Evolutionary conservation across 1,284 basidiomycete genomes (phyloP), one percentile per base, ranked within the genome.

Genomic region (Ustilago tritici): DNA sequence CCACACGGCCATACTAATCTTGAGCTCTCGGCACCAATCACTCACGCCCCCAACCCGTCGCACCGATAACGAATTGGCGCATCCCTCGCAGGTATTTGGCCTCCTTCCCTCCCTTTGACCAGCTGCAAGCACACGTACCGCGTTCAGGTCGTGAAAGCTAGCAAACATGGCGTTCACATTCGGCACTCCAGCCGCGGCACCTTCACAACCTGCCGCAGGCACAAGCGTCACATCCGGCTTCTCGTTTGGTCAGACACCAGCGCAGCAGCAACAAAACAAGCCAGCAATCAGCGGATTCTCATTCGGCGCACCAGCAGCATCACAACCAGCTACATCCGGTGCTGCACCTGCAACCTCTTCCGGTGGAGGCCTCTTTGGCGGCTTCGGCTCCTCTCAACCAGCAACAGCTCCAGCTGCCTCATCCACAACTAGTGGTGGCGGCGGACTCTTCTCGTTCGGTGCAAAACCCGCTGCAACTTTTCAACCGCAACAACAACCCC

Each of bases 91-190:
- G 19, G n/a, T 3, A 19, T 11, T 46, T 17, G n/a, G 6, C 4
- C 15, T 19, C n/a, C 43, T 8, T 7, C n/a, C 19, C 43, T 46
- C 43, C 43, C 11, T 11, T 43, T 17, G 15, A 15, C 40, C n/a
- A 17, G n/a, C 14, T 17, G 40, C 40, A 15, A 43, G 40, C 10
- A 43, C 14, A 43, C 40, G 23, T 28, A 14, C 11, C 2, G 23
- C 23, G n/a, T 41, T 17, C 10, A 8, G 15, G 36, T 14, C 19
- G 9, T 4, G 8, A 15, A 56, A 55, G 40, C 14, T 43, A 43
- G 15, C 19, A 6, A 19, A 14, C 28, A 82, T 83, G 81, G 81
- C 80, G 19, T 84, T 84, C 66, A 68, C 78, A 19, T 84, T 84
- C 57, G 80, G 80, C n/a, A 71, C 78, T 32, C 71, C 82, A 53